Percentiles rank a stretch among this genome's conserved stretches.
phyloP scores from a whole-genome alignment of 2,329 filamentous ascomycete genomes.

The Cercospora brassicicola region DNA sequence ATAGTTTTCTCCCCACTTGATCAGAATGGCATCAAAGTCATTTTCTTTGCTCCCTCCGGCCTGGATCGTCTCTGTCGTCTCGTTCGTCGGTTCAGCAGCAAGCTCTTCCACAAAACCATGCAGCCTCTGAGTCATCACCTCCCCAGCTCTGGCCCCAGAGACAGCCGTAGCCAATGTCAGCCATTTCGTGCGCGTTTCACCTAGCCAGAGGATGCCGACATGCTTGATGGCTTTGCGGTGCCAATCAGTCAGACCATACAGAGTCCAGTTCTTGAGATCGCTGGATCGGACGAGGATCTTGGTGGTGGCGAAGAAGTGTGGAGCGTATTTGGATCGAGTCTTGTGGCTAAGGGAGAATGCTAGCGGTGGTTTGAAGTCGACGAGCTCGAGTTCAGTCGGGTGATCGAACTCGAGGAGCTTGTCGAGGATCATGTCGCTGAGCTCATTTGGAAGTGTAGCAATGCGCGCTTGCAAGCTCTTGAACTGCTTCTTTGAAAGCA shows the following conservation, averaged over 20 bases:
- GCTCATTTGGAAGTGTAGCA: not conserved
- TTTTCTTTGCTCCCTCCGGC: not conserved
- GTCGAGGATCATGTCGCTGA: not conserved
- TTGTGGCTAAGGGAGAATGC: not conserved
- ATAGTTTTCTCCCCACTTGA: not conserved
- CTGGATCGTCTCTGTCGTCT: not conserved
- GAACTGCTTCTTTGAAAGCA: not conserved
- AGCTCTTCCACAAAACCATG: not conserved
- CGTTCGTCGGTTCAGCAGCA: not conserved
- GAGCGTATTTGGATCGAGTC: not conserved
- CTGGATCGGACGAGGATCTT: not conserved
- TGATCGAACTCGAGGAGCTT: slow-evolving; percentile 1
- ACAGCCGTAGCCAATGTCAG: not conserved
- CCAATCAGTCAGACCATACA: not conserved
- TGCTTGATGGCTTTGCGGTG: not conserved
- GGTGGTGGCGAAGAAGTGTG: not conserved
- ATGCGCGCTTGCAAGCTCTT: not conserved
- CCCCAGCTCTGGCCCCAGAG: not conserved
- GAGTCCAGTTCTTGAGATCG: not conserved
- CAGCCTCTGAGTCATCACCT: not conserved
- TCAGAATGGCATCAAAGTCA: not conserved
- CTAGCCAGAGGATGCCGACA: not conserved
- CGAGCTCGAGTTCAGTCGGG: not conserved
- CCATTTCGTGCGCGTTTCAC: not conserved
- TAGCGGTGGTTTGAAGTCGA: not conserved